Conservation (phyloP, 164 flowering plant species). For the Magnolia officinalis region DNA sequence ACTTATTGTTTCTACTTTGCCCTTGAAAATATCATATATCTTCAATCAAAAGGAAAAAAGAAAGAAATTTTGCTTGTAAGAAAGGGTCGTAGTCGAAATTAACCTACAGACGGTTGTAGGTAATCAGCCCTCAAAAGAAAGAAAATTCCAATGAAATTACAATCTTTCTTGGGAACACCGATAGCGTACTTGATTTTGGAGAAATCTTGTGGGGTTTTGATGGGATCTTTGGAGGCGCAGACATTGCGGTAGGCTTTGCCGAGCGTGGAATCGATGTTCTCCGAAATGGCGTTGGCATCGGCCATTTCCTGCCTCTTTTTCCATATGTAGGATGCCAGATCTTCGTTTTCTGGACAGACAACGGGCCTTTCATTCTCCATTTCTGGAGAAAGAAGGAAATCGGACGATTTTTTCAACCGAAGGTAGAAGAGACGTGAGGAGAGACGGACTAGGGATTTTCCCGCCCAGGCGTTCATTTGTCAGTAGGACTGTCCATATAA, state of each 20-base stretch:
- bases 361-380: conserved; percentile 26
- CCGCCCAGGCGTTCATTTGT: too few species aligned
- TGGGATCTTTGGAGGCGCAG: conserved; percentile 46
- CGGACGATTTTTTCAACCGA: neutral
- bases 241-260: conserved; percentile 52
- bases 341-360: conserved; percentile 62
- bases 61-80: too few species aligned
- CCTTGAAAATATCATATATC: too few species aligned
- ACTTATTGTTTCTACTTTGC: too few species aligned
- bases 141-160: neutral
- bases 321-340: conserved; percentile 44
- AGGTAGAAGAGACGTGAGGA: neutral
- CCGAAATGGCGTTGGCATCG: conserved; percentile 52
- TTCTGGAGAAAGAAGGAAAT: neutral
- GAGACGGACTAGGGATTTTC: neutral
- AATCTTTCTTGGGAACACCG: neutral
- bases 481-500: too few species aligned
- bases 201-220: conserved; percentile 60
- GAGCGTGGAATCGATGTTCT: conserved; percentile 42
- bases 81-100: too few species aligned
- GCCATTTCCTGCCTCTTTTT: conserved; percentile 59
- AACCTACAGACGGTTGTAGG: too few species aligned
- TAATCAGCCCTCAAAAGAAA: too few species aligned
- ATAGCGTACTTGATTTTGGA: conserved; percentile 61
- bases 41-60: too few species aligned